These are phyloP conservation scores for Neofusicoccum umdonicola DNA, from an alignment of 2,329 filamentous ascomycete species.

Conservation along the genomic window DNA sequence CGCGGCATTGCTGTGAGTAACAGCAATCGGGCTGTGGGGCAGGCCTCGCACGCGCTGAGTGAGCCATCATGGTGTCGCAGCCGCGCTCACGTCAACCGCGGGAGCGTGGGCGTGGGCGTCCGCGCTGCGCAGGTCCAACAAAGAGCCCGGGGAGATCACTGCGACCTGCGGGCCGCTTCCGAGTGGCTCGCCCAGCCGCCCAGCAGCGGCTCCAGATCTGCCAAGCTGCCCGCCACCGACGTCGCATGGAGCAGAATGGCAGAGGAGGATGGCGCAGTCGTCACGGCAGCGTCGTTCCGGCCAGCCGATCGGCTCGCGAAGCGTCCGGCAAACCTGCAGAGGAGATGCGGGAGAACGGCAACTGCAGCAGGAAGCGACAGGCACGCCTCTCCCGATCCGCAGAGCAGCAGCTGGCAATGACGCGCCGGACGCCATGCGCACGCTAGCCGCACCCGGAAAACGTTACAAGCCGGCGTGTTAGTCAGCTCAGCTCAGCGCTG, in stretches of 20 bases:
- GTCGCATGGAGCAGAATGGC: too few species aligned
- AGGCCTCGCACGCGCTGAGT: background rate
- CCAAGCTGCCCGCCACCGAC: background rate
- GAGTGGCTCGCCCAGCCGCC: background rate
- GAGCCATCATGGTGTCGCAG: constrained; percentile 8
- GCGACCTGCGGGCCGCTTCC: background rate
- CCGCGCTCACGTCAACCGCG: background rate
- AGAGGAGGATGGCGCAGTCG: too few species aligned
- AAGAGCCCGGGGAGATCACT: background rate
- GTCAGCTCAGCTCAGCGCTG: background rate
- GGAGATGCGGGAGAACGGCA: background rate
- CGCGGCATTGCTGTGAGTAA: background rate
- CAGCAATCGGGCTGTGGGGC: background rate
- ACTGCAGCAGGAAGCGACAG: background rate
- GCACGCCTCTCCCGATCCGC: background rate
- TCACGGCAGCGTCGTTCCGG: too few species aligned
- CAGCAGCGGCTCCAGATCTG: background rate
- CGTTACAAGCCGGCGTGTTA: background rate
- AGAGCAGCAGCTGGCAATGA: background rate
- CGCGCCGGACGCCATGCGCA: background rate
- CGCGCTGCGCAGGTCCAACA: background rate
- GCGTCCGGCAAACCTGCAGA: background rate
- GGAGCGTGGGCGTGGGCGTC: background rate
- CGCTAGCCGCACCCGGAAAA: background rate
- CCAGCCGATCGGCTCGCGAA: background rate